Conservation (phyloP, 805 yeast genomes). For the Lachancea dasiensis region DNA sequence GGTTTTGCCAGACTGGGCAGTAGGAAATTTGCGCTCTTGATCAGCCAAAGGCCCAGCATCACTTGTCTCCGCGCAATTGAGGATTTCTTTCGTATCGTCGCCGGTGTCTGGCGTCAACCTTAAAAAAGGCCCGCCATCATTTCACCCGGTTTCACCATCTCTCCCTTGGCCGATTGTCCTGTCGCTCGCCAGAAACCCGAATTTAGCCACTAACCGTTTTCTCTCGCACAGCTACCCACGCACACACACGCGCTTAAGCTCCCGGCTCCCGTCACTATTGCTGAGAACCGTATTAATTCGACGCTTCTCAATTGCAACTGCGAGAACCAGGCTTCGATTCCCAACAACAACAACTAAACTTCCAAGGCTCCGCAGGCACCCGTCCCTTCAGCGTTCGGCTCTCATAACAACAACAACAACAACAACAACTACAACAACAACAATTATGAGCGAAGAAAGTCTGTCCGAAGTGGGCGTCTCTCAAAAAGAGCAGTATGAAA, state of each 20-base stretch:
- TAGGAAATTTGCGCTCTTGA: too few relatives aligned
- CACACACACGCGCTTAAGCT: conserved; percentile 2
- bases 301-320: neutral
- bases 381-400: neutral
- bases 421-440: neutral
- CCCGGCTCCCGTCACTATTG: neutral
- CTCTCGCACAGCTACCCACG: neutral
- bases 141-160: neutral
- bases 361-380: neutral
- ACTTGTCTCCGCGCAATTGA: too few relatives aligned
- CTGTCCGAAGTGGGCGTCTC: conserved; percentile 33
- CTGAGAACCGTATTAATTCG: neutral
- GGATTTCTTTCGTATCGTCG: too few relatives aligned
- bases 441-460: conserved; percentile 37
- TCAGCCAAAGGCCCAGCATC: too few relatives aligned
- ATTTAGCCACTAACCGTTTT: neutral
- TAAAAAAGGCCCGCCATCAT: too few relatives aligned
- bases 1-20: too few relatives aligned
- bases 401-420: neutral
- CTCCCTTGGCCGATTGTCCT: too few relatives aligned
- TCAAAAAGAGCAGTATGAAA: conserved; percentile 24
- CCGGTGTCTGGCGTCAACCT: too few relatives aligned
- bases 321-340: neutral
- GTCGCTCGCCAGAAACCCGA: too few relatives aligned
- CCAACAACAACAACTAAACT: neutral